Percentiles rank a stretch among this genome's conserved stretches.
Evolutionary conservation across 768 basidiomycete species (phyloP).

Genomic region (Pleurotus eryngii): DNA sequence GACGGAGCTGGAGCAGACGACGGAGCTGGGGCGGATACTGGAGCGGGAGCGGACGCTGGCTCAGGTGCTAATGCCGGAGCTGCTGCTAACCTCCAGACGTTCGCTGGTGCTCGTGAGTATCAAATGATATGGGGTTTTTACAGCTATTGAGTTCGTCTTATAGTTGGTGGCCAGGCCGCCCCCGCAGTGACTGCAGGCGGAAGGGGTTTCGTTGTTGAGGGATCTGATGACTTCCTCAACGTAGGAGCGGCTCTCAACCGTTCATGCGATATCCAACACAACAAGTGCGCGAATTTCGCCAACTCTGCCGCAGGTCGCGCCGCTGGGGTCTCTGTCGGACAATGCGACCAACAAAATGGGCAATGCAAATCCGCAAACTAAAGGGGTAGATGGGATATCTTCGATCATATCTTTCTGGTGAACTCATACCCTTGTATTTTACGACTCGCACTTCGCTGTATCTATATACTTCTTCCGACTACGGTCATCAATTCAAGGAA

Average conservation of each 20-base stretch:
- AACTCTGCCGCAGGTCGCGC: conserved; percentile 39
- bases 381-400: not conserved
- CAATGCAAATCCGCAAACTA: conserved; percentile 23
- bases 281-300: conserved; percentile 48
- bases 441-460: not conserved
- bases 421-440: conserved; percentile 5
- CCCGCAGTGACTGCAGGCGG: conserved; percentile 44
- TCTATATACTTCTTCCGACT: not conserved
- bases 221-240: conserved; percentile 46
- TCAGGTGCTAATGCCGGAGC: conserved; percentile 16
- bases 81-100: conserved; percentile 44
- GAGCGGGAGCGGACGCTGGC: conserved; percentile 11
- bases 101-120: conserved; percentile 44
- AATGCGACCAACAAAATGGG: conserved; percentile 35
- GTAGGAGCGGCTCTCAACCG: conserved; percentile 47
- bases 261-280: conserved; percentile 58
- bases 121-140: not conserved
- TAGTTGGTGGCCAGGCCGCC: conserved; percentile 41
- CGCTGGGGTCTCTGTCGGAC: conserved; percentile 34
- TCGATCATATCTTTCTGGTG: not conserved
- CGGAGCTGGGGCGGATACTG: not conserved
- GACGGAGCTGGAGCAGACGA: not conserved
- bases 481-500: not conserved
- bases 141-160: not conserved
- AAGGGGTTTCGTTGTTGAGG: conserved; percentile 44